Evolutionary conservation across 1,284 basidiomycete genomes (phyloP).

Genomic region (Fereydounia khargensis): DNA sequence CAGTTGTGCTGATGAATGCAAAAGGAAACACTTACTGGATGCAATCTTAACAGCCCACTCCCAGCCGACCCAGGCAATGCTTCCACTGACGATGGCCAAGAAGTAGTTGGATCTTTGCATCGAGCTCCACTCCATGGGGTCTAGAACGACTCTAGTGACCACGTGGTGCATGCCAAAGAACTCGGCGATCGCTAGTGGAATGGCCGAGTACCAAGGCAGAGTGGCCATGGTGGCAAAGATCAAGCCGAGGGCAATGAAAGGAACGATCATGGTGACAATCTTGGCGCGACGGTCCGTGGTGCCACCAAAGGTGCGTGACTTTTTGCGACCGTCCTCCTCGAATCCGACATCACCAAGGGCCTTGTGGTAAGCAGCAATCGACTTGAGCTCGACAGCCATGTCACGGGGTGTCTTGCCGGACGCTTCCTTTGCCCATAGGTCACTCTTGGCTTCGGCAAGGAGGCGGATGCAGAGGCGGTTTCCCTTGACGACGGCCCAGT

Average conservation of each 20-base stretch:
- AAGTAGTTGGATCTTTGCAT: constrained; percentile 73
- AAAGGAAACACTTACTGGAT: constrained; percentile 62
- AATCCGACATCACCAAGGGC: constrained; percentile 75
- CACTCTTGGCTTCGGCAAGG: constrained; percentile 79
- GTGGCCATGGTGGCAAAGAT: constrained; percentile 79
- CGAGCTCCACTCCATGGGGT: constrained; percentile 33
- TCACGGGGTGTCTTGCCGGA: constrained; percentile 86
- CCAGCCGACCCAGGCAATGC: constrained; percentile 81
- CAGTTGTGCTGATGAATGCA: constrained; percentile 51
- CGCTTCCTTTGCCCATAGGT: constrained; percentile 75
- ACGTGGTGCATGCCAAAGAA: constrained; percentile 92
- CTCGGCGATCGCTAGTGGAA: constrained; percentile 76
- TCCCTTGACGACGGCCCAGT: constrained; percentile 98
- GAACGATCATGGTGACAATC: constrained; percentile 75
- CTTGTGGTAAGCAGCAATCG: constrained; percentile 78
- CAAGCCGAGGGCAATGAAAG: constrained; percentile 73
- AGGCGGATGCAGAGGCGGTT: constrained; percentile 79
- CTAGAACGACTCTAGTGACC: constrained; percentile 15
- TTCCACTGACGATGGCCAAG: constrained; percentile 79
- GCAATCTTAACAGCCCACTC: constrained; percentile 70
- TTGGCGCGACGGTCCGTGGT: constrained; percentile 77
- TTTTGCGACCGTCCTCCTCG: constrained; percentile 62
- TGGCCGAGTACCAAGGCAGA: constrained; percentile 83
- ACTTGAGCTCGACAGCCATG: constrained; percentile 84
- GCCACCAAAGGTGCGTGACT: constrained; percentile 58